Evolutionary conservation across 2,329 filamentous ascomycete genomes (phyloP).

Genomic region (Neoscytalidium dimidiatum): DNA sequence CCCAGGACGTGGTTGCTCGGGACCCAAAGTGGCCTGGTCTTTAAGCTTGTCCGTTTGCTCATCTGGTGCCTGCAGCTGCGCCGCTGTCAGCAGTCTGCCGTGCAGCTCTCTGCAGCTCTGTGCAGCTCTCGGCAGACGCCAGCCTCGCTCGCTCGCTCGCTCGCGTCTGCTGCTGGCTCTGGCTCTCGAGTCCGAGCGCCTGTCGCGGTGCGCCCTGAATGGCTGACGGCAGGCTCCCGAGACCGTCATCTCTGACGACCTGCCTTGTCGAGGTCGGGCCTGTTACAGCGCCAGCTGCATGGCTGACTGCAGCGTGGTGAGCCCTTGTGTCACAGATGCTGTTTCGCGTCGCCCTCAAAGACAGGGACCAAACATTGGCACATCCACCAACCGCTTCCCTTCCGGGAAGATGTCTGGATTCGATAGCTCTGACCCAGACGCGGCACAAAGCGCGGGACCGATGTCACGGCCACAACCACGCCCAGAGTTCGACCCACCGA

Average conservation of each 20-base stretch:
- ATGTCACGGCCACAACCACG: not conserved
- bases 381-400: not conserved
- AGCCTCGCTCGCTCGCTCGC: not conserved
- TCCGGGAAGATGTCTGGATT: not conserved
- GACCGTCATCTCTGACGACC: not conserved
- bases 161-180: not conserved
- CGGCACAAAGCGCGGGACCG: not conserved
- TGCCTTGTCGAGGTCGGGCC: conserved; percentile 1
- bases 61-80: not conserved
- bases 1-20: not conserved
- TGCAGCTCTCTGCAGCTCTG: not conserved
- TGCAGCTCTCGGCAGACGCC: not conserved
- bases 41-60: not conserved
- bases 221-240: not conserved
- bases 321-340: not conserved
- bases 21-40: not conserved
- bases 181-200: not conserved
- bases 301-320: conserved; percentile 13
- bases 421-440: not conserved
- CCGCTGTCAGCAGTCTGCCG: not conserved
- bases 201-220: not conserved
- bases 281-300: conserved; percentile 11
- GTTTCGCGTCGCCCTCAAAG: not conserved
- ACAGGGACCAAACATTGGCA: not conserved
- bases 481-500: not conserved